A percentile compares a stretch with the other conserved stretches of the same genome.
Evolutionary conservation across 1,284 basidiomycete genomes (phyloP).

Genomic region (Malassezia brasiliensis): DNA sequence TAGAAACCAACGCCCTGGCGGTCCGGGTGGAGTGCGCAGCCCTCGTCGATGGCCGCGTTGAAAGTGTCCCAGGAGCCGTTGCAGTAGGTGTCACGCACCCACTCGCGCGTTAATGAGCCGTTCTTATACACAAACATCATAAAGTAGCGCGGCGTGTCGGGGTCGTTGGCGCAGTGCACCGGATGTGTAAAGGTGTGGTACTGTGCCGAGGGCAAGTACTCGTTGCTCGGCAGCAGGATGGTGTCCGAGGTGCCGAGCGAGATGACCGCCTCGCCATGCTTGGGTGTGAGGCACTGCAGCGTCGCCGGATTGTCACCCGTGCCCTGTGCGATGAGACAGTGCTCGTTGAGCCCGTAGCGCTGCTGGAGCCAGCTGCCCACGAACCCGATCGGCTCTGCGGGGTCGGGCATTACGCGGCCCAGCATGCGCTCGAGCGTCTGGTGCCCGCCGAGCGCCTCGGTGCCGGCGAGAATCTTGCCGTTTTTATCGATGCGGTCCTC

Average conservation of each 20-base stretch:
- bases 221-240: constrained; percentile 59
- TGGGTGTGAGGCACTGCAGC: constrained; percentile 59
- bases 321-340: constrained; percentile 71
- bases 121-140: constrained; percentile 53
- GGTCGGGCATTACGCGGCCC: constrained; percentile 63
- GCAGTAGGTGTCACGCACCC: constrained; percentile 64
- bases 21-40: background rate
- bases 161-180: constrained; percentile 22
- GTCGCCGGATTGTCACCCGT: constrained; percentile 88
- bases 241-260: constrained; percentile 88
- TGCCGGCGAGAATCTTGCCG: background rate
- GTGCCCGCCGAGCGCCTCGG: constrained; percentile 51
- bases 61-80: constrained; percentile 61
- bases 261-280: constrained; percentile 72
- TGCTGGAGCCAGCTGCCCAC: constrained; percentile 64
- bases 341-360: constrained; percentile 66
- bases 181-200: constrained; percentile 54
- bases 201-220: constrained; percentile 51
- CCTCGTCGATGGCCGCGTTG: constrained; percentile 57
- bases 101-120: constrained; percentile 55
- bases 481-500: constrained; percentile 8
- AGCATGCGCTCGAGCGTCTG: constrained; percentile 62
- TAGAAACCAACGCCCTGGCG: constrained; percentile 55
- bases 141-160: constrained; percentile 45
- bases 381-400: constrained; percentile 60